phyloP scores from a whole-genome alignment of 1,284 basidiomycete genomes.

The Ustilago bromivora region DNA sequence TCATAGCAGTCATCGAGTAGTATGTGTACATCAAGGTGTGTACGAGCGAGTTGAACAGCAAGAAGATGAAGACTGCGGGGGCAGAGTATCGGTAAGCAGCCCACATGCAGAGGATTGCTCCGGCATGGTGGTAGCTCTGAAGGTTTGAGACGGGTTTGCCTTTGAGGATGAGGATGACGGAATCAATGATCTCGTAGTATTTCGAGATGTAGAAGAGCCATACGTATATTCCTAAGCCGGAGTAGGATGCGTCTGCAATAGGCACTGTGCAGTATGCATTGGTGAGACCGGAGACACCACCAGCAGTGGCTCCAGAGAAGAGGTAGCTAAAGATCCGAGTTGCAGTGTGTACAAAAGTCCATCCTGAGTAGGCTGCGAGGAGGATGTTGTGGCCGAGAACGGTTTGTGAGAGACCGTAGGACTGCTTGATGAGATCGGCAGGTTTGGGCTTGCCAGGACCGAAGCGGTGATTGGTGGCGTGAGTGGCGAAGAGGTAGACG shows the following conservation, averaged over 20 bases:
- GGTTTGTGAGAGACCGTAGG: conserved; percentile 42
- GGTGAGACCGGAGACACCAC: conserved; percentile 53
- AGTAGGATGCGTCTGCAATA: conserved; percentile 57
- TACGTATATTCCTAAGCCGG: conserved; percentile 58
- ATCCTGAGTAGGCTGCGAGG: conserved; percentile 63
- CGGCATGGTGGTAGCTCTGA: conserved; percentile 62
- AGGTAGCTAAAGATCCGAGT: conserved; percentile 44
- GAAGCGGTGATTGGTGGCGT: conserved; percentile 47
- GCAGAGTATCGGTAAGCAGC: conserved; percentile 65
- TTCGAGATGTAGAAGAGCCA: conserved; percentile 69
- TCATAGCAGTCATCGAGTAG: conserved; percentile 65
- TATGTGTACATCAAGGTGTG: conserved; percentile 64
- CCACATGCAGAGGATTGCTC: conserved; percentile 69
- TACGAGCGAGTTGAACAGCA: conserved; percentile 55
- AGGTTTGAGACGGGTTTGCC: conserved; percentile 67
- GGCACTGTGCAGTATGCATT: conserved; percentile 69
- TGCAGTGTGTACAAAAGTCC: conserved; percentile 58
- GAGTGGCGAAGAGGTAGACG: conserved; percentile 53
- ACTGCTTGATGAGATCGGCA: conserved; percentile 51
- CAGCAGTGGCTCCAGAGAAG: conserved; percentile 24
- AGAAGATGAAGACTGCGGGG: conserved; percentile 49
- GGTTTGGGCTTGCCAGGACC: conserved; percentile 51
- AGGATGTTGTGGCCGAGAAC: conserved; percentile 68
- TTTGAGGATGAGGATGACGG: conserved; percentile 69
- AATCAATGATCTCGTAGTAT: conserved; percentile 69